Evolutionary conservation across 2,329 filamentous ascomycete species (phyloP), one percentile per base, ranked within the genome.

Genomic region (Fusarium paranaense): DNA sequence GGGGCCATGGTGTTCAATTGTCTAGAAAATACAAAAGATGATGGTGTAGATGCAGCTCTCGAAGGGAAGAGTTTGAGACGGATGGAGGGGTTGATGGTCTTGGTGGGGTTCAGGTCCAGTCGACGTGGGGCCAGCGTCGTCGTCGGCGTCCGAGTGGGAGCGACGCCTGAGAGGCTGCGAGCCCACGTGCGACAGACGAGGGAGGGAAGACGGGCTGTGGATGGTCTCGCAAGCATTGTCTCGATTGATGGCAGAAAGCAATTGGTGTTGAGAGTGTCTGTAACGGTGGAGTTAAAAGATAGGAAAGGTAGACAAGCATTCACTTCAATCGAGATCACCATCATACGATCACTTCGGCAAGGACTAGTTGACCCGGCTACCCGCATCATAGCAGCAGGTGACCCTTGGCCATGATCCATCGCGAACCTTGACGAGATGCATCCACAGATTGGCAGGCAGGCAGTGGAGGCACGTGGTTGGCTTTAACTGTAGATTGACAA

Each of bases 1-100:
- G 92, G 84, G 82, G 94, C 89, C 94, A 97, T 97, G 75, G 81
- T 87, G 80, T 73, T 80, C 22, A 71, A 71, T 73, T 77, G 71
- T 73, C 57, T 71, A 64, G 70, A 62, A 56, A 35, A 50, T 54
- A 63, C 66, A 66, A 64, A 52, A 54, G 56, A 56, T 64, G 67
- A 67, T 61, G 62, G 54, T 62, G 66, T 52, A 62, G 69, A 64
- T 57, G 66, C 64, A 52, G 70, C 67, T 69, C 64, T 71, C 33
- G 74, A 77, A 70, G 73, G 70, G 70, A 77, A 79, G 77, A 79
- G 73, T 76, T 75, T 76, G 78, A 76, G 74, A 50, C 40, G 69
- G 69, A 73, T 78, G 66, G 76, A 78, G 73, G 76, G 76, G 78
- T 77, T 70, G 62, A 74, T 45, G 20, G 69, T 60, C 66, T 68